These are phyloP conservation scores for Penicillium dipodomyicola DNA, from an alignment of 495 filamentous ascomycete genomes.

Conservation along the genomic window DNA sequence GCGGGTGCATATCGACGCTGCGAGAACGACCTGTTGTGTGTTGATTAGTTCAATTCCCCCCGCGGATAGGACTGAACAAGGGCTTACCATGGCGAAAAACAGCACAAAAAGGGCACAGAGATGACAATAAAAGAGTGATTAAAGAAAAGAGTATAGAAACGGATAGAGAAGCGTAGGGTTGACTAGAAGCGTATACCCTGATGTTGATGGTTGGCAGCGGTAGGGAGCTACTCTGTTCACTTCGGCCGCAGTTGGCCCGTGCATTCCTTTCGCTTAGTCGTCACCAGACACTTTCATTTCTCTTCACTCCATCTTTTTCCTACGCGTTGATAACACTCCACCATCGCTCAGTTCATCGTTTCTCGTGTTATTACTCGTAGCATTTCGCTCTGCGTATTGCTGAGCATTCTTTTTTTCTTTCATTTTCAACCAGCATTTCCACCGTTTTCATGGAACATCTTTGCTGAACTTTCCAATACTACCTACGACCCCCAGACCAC, in stretches of 20 bases:
- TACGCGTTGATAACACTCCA: slow-evolving; percentile 15
- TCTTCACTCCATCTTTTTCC: slow-evolving; percentile 12
- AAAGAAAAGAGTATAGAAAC: slow-evolving; percentile 6
- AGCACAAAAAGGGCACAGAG: not conserved
- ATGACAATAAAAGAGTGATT: slow-evolving; percentile 13
- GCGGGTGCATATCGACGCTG: slow-evolving; percentile 97
- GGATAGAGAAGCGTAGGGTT: slow-evolving; percentile 11
- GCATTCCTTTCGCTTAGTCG: slow-evolving; percentile 46
- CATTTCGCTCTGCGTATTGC: not conserved
- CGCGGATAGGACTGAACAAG: not conserved
- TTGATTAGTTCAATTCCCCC: slow-evolving; percentile 25
- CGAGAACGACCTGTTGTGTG: slow-evolving; percentile 80
- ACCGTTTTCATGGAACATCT: slow-evolving; percentile 12
- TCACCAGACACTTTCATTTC: slow-evolving; percentile 15
- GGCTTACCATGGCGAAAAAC: slow-evolving; percentile 25
- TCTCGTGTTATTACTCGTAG: not conserved
- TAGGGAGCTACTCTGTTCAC: slow-evolving; percentile 49
- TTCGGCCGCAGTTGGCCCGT: slow-evolving; percentile 41
- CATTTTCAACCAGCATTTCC: not conserved
- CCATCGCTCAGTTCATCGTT: not conserved
- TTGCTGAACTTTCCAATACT: slow-evolving; percentile 26
- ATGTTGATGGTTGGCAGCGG: slow-evolving; percentile 31
- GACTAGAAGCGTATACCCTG: slow-evolving; percentile 17
- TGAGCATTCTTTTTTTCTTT: slow-evolving; percentile 1
- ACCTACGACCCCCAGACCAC: slow-evolving; percentile 8